phyloP scores from a whole-genome alignment of 768 basidiomycete genomes.

The Neoboletus brunneissimus region DNA sequence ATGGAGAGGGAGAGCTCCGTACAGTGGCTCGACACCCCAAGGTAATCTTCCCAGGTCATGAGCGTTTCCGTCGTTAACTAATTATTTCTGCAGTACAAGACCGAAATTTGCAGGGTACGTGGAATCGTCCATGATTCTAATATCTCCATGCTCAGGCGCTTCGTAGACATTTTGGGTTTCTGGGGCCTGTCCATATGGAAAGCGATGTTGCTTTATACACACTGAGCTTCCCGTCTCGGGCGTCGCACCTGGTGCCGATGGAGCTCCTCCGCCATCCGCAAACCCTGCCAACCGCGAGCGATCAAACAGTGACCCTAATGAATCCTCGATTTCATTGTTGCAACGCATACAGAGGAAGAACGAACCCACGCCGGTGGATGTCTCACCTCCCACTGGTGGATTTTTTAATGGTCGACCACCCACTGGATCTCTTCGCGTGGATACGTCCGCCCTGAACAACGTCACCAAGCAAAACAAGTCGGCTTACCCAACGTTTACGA shows the following conservation, averaged over 20 bases:
- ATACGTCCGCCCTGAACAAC: constrained; percentile 63
- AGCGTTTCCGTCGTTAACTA: constrained; percentile 14
- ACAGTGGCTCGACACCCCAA: constrained; percentile 87
- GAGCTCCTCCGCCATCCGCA: constrained; percentile 49
- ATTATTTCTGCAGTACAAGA: constrained; percentile 67
- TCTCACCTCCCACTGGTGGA: constrained; percentile 38
- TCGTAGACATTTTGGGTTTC: constrained; percentile 88
- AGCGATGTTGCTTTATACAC: constrained; percentile 92
- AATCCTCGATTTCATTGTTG: constrained; percentile 66
- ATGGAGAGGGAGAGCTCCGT: constrained; percentile 85
- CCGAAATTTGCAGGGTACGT: constrained; percentile 86
- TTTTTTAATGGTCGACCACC: constrained; percentile 63
- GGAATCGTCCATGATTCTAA: not conserved
- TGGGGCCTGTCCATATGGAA: constrained; percentile 89
- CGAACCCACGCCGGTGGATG: constrained; percentile 58
- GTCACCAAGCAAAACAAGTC: constrained; percentile 78
- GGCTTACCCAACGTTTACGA: constrained; percentile 64
- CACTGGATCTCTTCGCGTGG: constrained; percentile 68
- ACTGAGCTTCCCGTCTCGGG: constrained; percentile 76
- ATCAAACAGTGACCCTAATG: constrained; percentile 77
- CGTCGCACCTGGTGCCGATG: constrained; percentile 51
- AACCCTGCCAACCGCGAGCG: constrained; percentile 63
- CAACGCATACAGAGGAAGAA: constrained; percentile 72
- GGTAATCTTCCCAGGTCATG: constrained; percentile 40
- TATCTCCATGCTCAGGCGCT: constrained; percentile 8